Evolutionary conservation across 2,329 filamentous ascomycete species (phyloP), one percentile per base, ranked within the genome.

Genomic region (Pyrenochaeta sp.): DNA sequence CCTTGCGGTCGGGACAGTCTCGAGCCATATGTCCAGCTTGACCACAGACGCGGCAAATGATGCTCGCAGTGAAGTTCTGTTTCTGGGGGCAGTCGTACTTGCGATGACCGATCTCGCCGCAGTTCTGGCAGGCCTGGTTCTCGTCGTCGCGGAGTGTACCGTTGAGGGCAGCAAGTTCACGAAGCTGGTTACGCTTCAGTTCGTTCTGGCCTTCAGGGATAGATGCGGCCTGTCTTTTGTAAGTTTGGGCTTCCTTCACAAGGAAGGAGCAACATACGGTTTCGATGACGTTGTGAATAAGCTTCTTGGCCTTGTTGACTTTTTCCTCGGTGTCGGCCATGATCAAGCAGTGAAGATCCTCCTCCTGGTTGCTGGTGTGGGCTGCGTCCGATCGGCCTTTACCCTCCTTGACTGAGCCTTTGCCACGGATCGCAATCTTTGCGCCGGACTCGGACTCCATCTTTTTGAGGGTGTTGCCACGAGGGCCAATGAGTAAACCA

Each of bases 241-340:
- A 62, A 76, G 55, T 26, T 39, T 17, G n/a, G 24, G 60, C 17
- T 26, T 20, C 35, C 11, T n/a, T 35, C 31, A n/a, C 7, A 23
- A 7, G 20, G 22, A 20, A 37, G 32, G 28, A 8, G n/a, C 9
- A 26, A 17, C 88, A 78, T 81, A 95, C 93, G 48, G 94, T 99
- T 76, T 99, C 94, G 69, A 99, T 97, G 67, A 99, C 89, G 60
- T 97, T 96, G 76, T 99, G 93, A 54, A 99, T 96, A 51, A 97
- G 77, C 76, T 96, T 91, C 81, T 97, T 99, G 58, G 94, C 94
- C 77, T 97, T 99, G 80, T 96, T 96, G 71, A 99, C 92, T 79
- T 99, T 99, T 53, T 99, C 94, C 78, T 99, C 95, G 24, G 93
- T 97, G 69, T 99, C 94, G 67, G 94, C 94, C 94, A 99, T 99